Conservation (phyloP, 1,139 yeast species). For the Sugiyamaella novakii region DNA sequence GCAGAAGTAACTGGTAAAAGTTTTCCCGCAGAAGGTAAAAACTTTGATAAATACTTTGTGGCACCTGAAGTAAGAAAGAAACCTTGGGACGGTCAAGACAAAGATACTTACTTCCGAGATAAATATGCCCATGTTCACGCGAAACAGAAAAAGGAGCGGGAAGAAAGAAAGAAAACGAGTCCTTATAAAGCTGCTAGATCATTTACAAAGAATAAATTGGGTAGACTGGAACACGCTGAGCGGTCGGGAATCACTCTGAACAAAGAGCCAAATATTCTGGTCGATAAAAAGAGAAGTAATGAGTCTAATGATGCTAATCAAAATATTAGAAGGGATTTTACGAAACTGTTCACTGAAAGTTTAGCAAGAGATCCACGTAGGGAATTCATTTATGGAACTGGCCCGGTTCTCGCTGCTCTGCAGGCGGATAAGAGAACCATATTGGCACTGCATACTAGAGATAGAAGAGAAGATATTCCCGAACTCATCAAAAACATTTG, state of each 20-base stretch:
- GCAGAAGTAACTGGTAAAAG: constrained; percentile 5
- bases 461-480: constrained; percentile 36
- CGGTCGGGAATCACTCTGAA: constrained; percentile 11
- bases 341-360: constrained; percentile 6
- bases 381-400: constrained; percentile 77
- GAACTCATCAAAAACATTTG: constrained; percentile 51
- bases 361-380: constrained; percentile 47
- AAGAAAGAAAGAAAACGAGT: constrained; percentile 17
- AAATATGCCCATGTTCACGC: constrained; percentile 65
- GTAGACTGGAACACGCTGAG: constrained; percentile 18
- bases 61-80: constrained; percentile 46
- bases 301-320: constrained; percentile 3
- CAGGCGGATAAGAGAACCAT: constrained; percentile 56
- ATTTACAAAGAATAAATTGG: constrained; percentile 22
- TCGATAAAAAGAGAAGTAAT: constrained; percentile 26
- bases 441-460: constrained; percentile 52
- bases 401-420: constrained; percentile 73
- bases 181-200: constrained; percentile 24
- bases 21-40: constrained; percentile 26
- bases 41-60: constrained; percentile 48
- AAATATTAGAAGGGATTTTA: constrained; percentile 9
- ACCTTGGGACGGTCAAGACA: constrained; percentile 63
- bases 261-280: constrained; percentile 20
- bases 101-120: constrained; percentile 56
- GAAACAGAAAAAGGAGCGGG: constrained; percentile 40